Evolutionary conservation across 2,329 filamentous ascomycete species (phyloP), one percentile per base, ranked within the genome.

Genomic region (Lasiodiplodia sp.): DNA sequence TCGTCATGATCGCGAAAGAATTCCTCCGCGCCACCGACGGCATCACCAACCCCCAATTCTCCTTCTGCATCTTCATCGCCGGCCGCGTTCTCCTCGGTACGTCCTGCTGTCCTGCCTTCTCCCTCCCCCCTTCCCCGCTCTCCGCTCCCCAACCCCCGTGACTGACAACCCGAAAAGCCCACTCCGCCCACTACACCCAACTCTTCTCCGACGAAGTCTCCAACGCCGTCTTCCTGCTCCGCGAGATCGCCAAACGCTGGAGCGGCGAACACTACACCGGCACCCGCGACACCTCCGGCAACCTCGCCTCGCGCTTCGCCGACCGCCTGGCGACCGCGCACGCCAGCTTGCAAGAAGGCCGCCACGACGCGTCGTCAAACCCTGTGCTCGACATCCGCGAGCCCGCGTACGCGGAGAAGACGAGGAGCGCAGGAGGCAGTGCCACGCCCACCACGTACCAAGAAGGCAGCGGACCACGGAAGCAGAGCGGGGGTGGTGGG

Each of bases 201-300:
- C 51, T 72, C 2, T 69, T 82, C 1, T 69, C 76, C 0, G 62
- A 67, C 0, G 77, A 76, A 3, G 77, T 83, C 21, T 75, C 79
- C 16, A 76, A 74, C 0, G 66, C 82, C 1, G 73, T 80, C 2
- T 68, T 70, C 2, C 78, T 77, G 21, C 72, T 83, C 0, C 69
- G 72, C 4, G 77, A 80, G 23, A 80, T 83, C 6, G 78, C 80
- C 0, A 71, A 72, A 5, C 74, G 81, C n/a, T 82, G 79, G 79
- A 77, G 76, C 57, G 78, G 79, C 5, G 70, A 71, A 16, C 71
- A 72, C 37, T 69, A 55, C 44, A 69, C 40, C 58, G 49, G 21
- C 52, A 25, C n/a, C 14, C 3, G 11, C n/a, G 58, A 63, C 11
- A 8, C 40, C 7, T 23, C 49, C 18, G 60, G 63, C 49, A 80